phyloP scores from a whole-genome alignment of 352 stramenopile species.

The Pythium aquatile region DNA sequence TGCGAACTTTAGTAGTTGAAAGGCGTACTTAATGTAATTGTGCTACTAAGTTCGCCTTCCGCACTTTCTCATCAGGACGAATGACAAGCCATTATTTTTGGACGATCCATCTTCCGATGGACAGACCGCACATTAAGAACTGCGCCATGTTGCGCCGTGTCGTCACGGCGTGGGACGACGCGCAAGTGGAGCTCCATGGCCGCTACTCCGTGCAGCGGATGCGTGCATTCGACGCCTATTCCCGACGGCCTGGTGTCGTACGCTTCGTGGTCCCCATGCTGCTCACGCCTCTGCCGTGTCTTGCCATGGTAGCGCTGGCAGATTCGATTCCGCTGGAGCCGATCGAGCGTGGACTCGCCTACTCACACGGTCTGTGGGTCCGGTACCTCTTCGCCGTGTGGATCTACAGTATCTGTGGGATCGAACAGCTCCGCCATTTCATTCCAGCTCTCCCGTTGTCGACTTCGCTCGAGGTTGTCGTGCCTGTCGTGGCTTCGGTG shows the following conservation, averaged over 20 bases:
- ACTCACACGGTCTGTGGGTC: constrained; percentile 10
- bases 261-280: not conserved
- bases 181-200: constrained; percentile 26
- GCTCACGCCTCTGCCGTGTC: constrained; percentile 16
- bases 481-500: not conserved
- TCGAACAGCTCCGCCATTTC: constrained; percentile 6
- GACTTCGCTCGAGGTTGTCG: not conserved
- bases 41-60: no score
- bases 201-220: constrained; percentile 22
- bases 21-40: no score
- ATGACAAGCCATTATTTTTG: not conserved
- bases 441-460: not conserved
- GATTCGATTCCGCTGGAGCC: not conserved
- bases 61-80: no score
- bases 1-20: no score
- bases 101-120: no score
- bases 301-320: constrained; percentile 5
- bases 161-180: constrained; percentile 4
- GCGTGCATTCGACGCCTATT: not conserved
- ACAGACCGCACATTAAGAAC: no score
- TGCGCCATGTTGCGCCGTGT: no score
- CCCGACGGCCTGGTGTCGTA: not conserved
- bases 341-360: not conserved
- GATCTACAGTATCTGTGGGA: not conserved
- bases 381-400: constrained; percentile 5